These are phyloP conservation scores for Brassica napus DNA, from an alignment of 345 rosid genomes.

Conservation along the genomic window DNA sequence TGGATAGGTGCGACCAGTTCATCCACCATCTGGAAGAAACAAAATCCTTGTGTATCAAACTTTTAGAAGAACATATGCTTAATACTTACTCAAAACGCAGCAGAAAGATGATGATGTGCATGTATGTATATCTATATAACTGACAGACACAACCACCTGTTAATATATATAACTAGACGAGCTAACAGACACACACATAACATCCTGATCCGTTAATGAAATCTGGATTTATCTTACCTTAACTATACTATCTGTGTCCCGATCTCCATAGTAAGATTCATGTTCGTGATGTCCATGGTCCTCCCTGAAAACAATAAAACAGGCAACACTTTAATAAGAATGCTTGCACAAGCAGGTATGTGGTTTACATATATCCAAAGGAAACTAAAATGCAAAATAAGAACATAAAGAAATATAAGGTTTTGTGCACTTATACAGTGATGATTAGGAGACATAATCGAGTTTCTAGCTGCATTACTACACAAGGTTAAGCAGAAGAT, in stretches of 20 bases:
- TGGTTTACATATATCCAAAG: neutral
- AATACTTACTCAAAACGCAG: slow-evolving; percentile 16
- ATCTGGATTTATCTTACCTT: slow-evolving; percentile 52
- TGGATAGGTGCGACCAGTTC: slow-evolving; percentile 68
- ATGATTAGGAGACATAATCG: slow-evolving; percentile 8
- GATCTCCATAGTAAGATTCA: slow-evolving; percentile 98
- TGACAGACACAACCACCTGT: neutral
- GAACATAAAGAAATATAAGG: neutral
- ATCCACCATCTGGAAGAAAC: slow-evolving; percentile 68
- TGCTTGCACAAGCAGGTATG: neutral
- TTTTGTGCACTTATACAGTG: neutral
- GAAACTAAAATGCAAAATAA: slow-evolving; percentile 2
- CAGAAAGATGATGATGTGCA: slow-evolving; percentile 7
- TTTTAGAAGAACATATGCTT: slow-evolving; percentile 9
- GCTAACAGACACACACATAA: slow-evolving; percentile 10
- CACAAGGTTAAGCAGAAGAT: slow-evolving; percentile 10
- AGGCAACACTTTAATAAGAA: neutral
- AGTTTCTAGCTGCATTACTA: neutral
- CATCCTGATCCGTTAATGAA: slow-evolving; percentile 12
- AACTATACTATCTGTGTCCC: slow-evolving; percentile 93
- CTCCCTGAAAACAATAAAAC: slow-evolving; percentile 53
- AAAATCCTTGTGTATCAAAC: slow-evolving; percentile 17
- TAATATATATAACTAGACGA: neutral
- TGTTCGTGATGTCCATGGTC: slow-evolving; percentile 98
- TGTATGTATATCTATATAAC: neutral